Conservation (phyloP, 352 stramenopile species). For the Globisporangium sylvaticum region DNA sequence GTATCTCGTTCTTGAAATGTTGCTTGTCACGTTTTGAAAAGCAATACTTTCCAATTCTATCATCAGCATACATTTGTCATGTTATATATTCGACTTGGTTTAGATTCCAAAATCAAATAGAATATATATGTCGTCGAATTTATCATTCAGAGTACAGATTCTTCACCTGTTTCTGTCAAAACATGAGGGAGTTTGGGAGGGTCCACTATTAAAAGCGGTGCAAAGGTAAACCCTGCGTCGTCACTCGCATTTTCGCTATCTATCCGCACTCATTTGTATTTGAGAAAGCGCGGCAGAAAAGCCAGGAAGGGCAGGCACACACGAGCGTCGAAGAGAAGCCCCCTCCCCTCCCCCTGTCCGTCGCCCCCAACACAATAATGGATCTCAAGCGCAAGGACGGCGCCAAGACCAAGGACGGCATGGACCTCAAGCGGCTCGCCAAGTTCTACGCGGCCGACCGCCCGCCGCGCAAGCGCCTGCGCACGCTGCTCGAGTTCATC, state of each 20-base stretch:
- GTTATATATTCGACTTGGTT: no score
- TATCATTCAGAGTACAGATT: neutral
- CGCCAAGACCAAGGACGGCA: slow-evolving; percentile 5
- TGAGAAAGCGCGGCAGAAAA: neutral
- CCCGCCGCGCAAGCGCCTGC: slow-evolving; percentile 77
- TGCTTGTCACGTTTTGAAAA: no score
- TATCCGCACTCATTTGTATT: no score
- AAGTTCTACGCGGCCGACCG: slow-evolving; percentile 86
- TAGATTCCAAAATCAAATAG: no score
- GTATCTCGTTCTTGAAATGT: no score
- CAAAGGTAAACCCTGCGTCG: neutral
- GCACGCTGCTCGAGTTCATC: slow-evolving; percentile 81
- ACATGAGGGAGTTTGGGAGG: neutral
- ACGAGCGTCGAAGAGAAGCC: neutral
- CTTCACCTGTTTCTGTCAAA: neutral
- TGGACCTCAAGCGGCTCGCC: slow-evolving; percentile 63
- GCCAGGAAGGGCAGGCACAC: neutral
- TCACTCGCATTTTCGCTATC: slow-evolving; percentile 4
- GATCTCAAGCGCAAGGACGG: slow-evolving; percentile 13
- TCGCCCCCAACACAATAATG: neutral
- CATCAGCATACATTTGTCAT: no score
- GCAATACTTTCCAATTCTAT: no score
- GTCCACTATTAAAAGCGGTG: neutral
- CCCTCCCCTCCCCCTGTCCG: neutral
- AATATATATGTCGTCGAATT: no score